Evolutionary conservation across 306 rosid species (phyloP).

Genomic region (Dryas drummondii): DNA sequence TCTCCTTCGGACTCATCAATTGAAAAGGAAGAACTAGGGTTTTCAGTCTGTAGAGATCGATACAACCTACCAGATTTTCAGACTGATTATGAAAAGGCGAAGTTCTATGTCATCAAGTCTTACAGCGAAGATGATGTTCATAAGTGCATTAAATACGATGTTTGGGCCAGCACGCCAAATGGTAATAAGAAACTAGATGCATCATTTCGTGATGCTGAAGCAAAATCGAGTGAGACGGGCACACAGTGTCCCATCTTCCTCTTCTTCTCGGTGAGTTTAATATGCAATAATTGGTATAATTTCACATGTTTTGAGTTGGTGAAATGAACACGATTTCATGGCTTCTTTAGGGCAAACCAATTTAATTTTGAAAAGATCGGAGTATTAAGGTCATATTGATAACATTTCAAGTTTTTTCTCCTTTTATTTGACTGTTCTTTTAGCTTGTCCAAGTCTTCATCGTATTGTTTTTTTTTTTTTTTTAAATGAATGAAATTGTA

Average conservation of each 20-base stretch:
- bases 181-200: conserved; percentile 75
- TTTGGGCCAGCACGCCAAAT: conserved; percentile 80
- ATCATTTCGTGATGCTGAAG: conserved; percentile 58
- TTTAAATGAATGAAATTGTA: neutral
- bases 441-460: neutral
- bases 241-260: conserved; percentile 62
- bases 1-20: conserved; percentile 32
- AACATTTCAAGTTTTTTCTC: neutral
- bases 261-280: conserved; percentile 77
- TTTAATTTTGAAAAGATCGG: neutral
- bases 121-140: conserved; percentile 88
- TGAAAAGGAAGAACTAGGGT: conserved; percentile 44
- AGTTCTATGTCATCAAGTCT: conserved; percentile 77
- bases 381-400: neutral
- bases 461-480: neutral
- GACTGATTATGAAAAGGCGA: conserved; percentile 54
- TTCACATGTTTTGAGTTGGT: neutral
- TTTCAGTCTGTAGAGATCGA: conserved; percentile 40
- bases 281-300: neutral
- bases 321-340: neutral
- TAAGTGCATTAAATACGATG: conserved; percentile 69
- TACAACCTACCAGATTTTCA: conserved; percentile 64
- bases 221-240: conserved; percentile 47
- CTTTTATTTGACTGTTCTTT: no score
- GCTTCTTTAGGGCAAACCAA: neutral